Percentiles rank a stretch among this genome's conserved stretches.
Conservation (phyloP, 2,329 filamentous ascomycete genomes). For the Cladosporium sp. region DNA sequence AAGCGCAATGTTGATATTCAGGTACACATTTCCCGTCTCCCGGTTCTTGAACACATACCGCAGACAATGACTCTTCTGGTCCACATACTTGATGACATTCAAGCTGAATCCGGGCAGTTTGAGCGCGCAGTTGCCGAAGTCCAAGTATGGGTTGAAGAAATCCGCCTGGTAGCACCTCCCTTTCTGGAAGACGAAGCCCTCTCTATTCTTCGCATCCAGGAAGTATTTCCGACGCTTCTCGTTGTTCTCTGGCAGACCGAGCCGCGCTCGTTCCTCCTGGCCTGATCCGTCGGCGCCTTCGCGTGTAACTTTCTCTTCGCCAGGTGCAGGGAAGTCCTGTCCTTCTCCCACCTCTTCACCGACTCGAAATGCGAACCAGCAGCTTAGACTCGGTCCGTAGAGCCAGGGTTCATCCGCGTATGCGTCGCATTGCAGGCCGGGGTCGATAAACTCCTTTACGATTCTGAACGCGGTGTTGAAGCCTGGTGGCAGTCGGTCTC, state of each 20-base stretch:
- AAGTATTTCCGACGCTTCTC: conserved; percentile 50
- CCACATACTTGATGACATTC: conserved; percentile 48
- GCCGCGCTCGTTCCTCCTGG: conserved; percentile 28
- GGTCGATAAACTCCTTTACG: conserved; percentile 87
- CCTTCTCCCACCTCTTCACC: conserved; percentile 28
- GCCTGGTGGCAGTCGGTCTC: conserved; percentile 78
- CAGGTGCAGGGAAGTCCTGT: conserved; percentile 31
- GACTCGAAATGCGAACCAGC: conserved; percentile 36
- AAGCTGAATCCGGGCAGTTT: conserved; percentile 49
- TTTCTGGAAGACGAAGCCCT: conserved; percentile 45
- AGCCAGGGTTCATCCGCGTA: conserved; percentile 84
- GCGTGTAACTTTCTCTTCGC: conserved; percentile 35
- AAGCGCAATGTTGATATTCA: conserved; percentile 49
- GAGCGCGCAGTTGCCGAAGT: conserved; percentile 48
- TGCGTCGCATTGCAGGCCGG: conserved; percentile 82
- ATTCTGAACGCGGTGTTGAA: conserved; percentile 82
- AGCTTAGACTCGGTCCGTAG: conserved; percentile 65
- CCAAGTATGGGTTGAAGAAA: conserved; percentile 52
- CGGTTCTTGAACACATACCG: conserved; percentile 49
- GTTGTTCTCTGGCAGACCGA: conserved; percentile 40
- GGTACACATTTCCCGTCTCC: conserved; percentile 42
- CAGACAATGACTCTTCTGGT: conserved; percentile 49
- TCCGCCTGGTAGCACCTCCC: conserved; percentile 47
- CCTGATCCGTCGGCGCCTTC: conserved; percentile 46
- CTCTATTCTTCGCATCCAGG: conserved; percentile 37